These are phyloP conservation scores for Hyphodiscus sp. DNA, from an alignment of 2,329 filamentous ascomycete genomes.

Conservation along the genomic window DNA sequence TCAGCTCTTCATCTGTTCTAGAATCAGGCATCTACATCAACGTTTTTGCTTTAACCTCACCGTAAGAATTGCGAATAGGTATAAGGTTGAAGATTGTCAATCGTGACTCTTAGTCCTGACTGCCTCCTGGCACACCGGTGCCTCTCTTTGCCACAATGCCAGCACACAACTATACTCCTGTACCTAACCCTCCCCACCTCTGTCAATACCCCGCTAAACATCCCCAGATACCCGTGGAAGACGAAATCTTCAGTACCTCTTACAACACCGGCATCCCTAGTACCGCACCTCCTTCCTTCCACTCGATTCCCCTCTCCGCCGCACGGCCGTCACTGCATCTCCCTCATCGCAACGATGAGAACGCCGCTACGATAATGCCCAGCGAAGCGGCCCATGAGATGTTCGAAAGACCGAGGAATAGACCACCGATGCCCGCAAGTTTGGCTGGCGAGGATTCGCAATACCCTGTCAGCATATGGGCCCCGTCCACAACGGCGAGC, in stretches of 20 bases:
- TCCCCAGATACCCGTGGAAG: background rate
- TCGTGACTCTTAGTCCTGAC: background rate
- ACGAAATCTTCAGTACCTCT: background rate
- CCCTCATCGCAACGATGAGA: constrained; percentile 4
- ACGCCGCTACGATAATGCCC: constrained; percentile 3
- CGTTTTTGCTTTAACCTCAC: too few species aligned
- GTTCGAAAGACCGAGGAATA: too few species aligned
- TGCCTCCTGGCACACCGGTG: background rate
- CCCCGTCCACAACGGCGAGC: background rate
- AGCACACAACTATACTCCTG: background rate
- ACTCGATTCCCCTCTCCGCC: background rate
- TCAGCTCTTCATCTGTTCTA: too few species aligned
- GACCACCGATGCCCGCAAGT: too few species aligned
- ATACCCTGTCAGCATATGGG: background rate
- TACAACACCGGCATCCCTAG: constrained; percentile 6
- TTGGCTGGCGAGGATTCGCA: background rate
- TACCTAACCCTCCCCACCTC: background rate
- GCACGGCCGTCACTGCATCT: background rate
- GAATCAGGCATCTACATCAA: too few species aligned
- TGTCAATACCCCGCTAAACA: background rate
- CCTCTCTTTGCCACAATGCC: background rate
- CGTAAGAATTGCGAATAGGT: background rate
- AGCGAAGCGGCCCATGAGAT: too few species aligned
- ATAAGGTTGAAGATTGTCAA: background rate
- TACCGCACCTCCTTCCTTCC: constrained; percentile 8